These are phyloP conservation scores for Syzygium syzygioides DNA, from an alignment of 441 rosid genomes.

Conservation along the genomic window DNA sequence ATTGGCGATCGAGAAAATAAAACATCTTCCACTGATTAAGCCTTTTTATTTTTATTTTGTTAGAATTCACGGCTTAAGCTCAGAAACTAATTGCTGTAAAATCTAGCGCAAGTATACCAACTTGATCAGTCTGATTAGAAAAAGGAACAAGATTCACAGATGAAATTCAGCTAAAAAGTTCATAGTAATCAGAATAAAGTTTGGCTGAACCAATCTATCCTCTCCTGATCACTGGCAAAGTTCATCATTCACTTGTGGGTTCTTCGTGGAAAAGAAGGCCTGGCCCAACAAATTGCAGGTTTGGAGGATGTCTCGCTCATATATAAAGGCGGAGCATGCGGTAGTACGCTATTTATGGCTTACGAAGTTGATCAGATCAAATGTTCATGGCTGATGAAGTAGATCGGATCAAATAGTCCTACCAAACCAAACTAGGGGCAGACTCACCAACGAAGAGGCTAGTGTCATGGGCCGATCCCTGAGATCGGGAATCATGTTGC, in stretches of 20 bases:
- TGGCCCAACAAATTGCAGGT: not conserved
- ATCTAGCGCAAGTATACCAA: not conserved
- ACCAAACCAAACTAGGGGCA: not conserved
- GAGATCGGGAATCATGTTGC: fast-evolving
- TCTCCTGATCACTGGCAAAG: not conserved
- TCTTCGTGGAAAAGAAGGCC: not conserved
- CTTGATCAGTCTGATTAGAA: too few species aligned
- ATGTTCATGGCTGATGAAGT: too few species aligned
- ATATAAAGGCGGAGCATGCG: not conserved
- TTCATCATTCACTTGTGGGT: not conserved
- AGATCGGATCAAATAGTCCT: not conserved
- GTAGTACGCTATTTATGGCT: not conserved
- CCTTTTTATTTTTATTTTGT: not conserved
- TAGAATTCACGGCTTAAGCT: not conserved
- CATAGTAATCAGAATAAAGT: not conserved
- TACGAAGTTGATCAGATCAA: not conserved
- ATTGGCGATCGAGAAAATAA: not conserved
- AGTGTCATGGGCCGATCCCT: not conserved
- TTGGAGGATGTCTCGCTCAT: not conserved
- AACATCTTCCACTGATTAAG: not conserved
- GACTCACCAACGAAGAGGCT: too few species aligned
- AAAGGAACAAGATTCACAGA: too few species aligned
- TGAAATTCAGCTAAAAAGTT: too few species aligned
- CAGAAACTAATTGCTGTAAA: not conserved
- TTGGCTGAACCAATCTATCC: not conserved